Evolutionary conservation across 306 rosid species (phyloP).

Genomic region (Quercus robur): DNA sequence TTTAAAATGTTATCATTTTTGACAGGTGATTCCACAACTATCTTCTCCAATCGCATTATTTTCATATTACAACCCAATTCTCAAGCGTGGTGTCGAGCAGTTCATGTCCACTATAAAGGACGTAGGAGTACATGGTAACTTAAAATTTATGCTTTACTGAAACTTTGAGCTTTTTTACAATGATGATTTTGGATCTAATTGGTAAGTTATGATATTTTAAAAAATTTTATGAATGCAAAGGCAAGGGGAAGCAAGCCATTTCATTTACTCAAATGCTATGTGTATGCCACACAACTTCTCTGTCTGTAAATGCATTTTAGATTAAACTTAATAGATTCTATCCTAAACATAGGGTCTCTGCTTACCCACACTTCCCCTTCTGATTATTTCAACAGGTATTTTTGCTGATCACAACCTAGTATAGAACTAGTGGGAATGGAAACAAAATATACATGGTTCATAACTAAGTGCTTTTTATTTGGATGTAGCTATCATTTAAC

Average conservation of each 20-base stretch:
- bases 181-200: constrained; percentile 3
- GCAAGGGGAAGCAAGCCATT: constrained; percentile 4
- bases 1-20: constrained; percentile 8
- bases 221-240: constrained; percentile 1
- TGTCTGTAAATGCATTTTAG: background rate
- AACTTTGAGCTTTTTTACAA: background rate
- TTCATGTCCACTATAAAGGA: constrained; percentile 74
- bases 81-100: constrained; percentile 69
- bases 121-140: constrained; percentile 71
- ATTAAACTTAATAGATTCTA: background rate
- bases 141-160: constrained; percentile 15
- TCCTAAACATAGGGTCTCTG: background rate
- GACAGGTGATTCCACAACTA: constrained; percentile 78
- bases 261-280: background rate
- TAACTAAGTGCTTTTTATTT: too few species aligned
- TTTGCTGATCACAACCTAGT: too few species aligned
- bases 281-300: background rate
- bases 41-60: constrained; percentile 87
- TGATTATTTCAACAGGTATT: too few species aligned
- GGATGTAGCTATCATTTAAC: too few species aligned
- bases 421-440: too few species aligned
- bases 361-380: background rate
- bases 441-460: too few species aligned
- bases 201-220: background rate
- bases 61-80: constrained; percentile 85